Evolutionary conservation across 257 asterid genomes (phyloP).

Genomic region (Solanum clarkiae): DNA sequence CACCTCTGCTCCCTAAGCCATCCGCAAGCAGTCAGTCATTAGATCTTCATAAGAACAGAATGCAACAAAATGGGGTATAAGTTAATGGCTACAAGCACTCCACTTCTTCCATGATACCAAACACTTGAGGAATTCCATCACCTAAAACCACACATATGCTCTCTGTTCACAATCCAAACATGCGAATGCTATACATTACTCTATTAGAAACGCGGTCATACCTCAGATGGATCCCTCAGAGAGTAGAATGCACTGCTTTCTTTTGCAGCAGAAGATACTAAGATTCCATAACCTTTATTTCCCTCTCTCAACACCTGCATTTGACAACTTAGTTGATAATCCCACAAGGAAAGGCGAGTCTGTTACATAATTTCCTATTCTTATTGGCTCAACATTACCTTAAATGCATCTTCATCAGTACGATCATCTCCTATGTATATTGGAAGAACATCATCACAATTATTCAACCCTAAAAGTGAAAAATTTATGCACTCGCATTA

Average conservation of each 20-base stretch:
- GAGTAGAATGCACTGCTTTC: conserved; percentile 86
- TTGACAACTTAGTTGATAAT: not conserved
- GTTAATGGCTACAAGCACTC: not conserved
- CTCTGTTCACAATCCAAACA: not conserved
- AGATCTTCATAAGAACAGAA: not conserved
- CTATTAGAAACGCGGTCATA: conserved; percentile 8
- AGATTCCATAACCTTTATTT: conserved; percentile 66
- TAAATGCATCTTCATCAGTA: conserved; percentile 95
- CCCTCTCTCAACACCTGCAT: conserved; percentile 57
- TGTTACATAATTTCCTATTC: not conserved
- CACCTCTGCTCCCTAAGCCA: conserved; percentile 56
- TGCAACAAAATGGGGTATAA: conserved; percentile 1
- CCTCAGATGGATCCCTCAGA: conserved; percentile 86
- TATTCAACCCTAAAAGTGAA: conserved; percentile 36
- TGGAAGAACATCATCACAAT: conserved; percentile 64
- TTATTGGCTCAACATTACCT: conserved; percentile 28
- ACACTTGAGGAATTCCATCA: conserved; percentile 70
- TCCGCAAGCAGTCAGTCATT: not conserved
- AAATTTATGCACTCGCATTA: not conserved
- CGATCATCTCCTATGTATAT: conserved; percentile 94
- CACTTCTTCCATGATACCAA: conserved; percentile 67
- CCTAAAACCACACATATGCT: conserved; percentile 25
- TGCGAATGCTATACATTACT: no score
- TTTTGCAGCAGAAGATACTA: conserved; percentile 78
- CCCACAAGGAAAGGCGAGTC: not conserved